Conservation (phyloP, 176 grass and related monocot genomes). For the Oryza glaberrima region DNA sequence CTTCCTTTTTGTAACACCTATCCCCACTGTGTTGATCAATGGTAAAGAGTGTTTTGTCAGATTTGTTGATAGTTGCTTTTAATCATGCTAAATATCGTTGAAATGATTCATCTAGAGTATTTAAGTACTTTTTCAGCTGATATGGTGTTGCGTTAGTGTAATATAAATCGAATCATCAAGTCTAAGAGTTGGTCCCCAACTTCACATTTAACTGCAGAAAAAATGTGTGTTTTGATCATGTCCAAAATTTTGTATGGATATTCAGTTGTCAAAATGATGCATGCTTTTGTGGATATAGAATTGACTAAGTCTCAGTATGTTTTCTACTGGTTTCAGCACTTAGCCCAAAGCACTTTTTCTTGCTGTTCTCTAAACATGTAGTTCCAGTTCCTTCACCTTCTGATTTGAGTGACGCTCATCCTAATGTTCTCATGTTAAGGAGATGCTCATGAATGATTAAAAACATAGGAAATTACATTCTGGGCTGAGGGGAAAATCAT, state of each 20-base stretch:
- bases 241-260: background rate
- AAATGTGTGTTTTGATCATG: background rate
- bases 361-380: background rate
- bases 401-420: background rate
- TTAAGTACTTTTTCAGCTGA: background rate
- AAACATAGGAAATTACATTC: too few species aligned
- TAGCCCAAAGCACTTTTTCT: background rate
- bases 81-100: background rate
- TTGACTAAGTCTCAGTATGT: background rate
- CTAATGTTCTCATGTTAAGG: too few species aligned
- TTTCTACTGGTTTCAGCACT: constrained; percentile 4
- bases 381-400: background rate
- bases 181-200: background rate
- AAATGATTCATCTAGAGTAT: background rate
- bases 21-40: background rate
- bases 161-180: background rate
- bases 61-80: constrained; percentile 21
- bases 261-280: background rate
- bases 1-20: background rate
- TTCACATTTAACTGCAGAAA: too few species aligned
- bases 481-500: background rate
- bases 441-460: too few species aligned
- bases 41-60: background rate
- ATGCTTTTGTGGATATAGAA: background rate
- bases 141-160: background rate